Conservation (phyloP, 345 rosid species). For the Eucalyptus fibrosa region DNA sequence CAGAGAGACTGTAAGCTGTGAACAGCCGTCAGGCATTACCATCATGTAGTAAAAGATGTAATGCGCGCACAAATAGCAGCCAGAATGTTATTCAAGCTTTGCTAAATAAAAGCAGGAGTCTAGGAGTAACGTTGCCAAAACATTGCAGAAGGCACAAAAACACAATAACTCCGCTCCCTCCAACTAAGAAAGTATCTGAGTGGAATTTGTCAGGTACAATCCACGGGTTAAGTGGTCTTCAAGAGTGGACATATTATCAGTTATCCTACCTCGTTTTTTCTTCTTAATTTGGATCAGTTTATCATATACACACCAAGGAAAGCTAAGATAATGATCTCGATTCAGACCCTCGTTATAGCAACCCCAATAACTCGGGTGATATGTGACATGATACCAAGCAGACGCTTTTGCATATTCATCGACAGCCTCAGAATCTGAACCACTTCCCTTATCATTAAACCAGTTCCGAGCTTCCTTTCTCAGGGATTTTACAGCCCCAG, state of each 20-base stretch:
- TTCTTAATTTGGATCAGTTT: slow-evolving; percentile 46
- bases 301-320: slow-evolving; percentile 71
- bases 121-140: background rate
- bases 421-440: background rate
- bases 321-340: slow-evolving; percentile 62
- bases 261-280: background rate
- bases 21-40: background rate
- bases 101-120: background rate
- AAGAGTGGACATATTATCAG: background rate
- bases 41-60: background rate
- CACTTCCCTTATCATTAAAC: slow-evolving; percentile 21
- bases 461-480: slow-evolving; percentile 41
- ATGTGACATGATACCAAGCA: slow-evolving; percentile 79
- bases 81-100: background rate
- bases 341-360: slow-evolving; percentile 46
- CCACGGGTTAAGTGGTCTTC: background rate
- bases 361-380: slow-evolving; percentile 54
- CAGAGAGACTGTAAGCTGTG: background rate
- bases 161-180: background rate
- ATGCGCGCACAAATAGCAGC: background rate
- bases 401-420: slow-evolving; percentile 51
- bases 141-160: background rate
- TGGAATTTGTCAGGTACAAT: background rate
- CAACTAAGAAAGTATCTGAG: background rate
- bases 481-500: slow-evolving; percentile 28